phyloP scores from a whole-genome alignment of 441 rosid genomes.

The Brassica balearica region DNA sequence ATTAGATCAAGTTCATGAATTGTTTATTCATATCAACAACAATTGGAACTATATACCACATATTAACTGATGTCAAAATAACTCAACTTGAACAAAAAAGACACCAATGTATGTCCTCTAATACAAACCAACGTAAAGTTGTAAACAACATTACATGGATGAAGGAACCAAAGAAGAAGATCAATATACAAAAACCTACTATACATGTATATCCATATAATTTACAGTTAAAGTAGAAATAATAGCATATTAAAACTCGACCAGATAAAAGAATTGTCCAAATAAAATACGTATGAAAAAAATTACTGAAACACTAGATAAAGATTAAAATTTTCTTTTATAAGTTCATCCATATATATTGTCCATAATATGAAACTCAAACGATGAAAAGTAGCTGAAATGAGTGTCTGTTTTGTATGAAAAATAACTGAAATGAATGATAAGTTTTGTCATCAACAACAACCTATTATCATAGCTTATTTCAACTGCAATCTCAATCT shows the following conservation, averaged over 20 bases:
- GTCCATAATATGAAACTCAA: neutral
- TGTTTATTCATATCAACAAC: no score
- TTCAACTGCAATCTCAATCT: neutral
- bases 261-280: neutral
- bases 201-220: neutral
- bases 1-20: no score
- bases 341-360: neutral
- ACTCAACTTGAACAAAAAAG: neutral
- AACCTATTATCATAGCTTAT: neutral
- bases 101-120: neutral
- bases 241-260: neutral
- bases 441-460: neutral
- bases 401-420: neutral
- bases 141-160: neutral
- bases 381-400: neutral
- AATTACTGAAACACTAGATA: neutral
- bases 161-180: neutral
- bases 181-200: neutral
- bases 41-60: no score
- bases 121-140: neutral
- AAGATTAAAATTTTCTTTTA: neutral
- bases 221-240: neutral
- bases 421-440: neutral
- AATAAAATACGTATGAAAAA: neutral
- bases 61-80: no score